A percentile compares a stretch with the other conserved stretches of the same genome.
These are phyloP conservation scores for Ceriops tagal DNA, from an alignment of 345 rosid species.

Conservation along the genomic window DNA sequence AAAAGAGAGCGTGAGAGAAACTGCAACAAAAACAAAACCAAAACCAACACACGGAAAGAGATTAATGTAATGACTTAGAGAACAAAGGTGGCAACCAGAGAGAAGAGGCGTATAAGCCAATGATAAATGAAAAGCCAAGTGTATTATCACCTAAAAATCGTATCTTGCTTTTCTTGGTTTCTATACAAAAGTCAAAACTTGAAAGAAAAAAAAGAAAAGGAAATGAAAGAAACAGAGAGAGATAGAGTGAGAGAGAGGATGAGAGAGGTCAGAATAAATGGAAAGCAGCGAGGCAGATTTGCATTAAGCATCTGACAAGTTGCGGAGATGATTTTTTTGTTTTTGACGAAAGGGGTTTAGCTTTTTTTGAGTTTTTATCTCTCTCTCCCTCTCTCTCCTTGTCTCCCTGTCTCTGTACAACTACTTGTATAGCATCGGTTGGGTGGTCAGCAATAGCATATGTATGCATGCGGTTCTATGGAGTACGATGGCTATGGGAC, in stretches of 20 bases:
- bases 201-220: not conserved
- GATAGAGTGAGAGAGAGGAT: not conserved
- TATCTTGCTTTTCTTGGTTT: too few species aligned
- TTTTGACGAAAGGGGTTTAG: conserved; percentile 9
- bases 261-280: not conserved
- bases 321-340: too few species aligned
- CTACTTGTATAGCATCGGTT: not conserved
- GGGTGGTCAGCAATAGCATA: not conserved
- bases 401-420: not conserved
- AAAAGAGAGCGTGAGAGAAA: too few species aligned
- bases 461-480: not conserved
- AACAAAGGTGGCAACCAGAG: not conserved
- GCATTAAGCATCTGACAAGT: not conserved
- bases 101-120: conserved; percentile 1
- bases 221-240: not conserved
- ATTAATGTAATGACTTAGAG: too few species aligned
- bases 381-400: not conserved
- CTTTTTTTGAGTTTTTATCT: not conserved
- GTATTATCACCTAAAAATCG: not conserved
- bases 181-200: not conserved
- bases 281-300: not conserved
- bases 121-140: conserved; percentile 16
- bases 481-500: not conserved
- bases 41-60: conserved; percentile 8
- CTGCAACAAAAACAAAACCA: not conserved